Evolutionary conservation across 176 grass and related monocot species (phyloP), one percentile per base, ranked within the genome.

Genomic region (Raddia guianensis): DNA sequence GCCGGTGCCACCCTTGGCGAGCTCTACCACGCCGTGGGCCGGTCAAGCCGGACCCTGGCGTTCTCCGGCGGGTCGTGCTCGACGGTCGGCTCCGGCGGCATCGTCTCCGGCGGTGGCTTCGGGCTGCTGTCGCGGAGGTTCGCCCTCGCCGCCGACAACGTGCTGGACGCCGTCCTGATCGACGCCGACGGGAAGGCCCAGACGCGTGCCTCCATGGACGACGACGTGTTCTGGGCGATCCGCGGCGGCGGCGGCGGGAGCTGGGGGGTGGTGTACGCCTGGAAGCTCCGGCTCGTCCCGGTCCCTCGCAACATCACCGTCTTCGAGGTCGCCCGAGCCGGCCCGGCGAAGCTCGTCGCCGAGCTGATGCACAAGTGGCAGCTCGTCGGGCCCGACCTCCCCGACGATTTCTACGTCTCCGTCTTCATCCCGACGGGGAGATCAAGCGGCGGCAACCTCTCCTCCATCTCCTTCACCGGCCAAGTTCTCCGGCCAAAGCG

Each of bases 181-280:
- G 80, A 67, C 1, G 14, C 94, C 0, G 11, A 58, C 1, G 91
- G 87, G 0, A 11, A 12, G 0, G 7, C 8, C 44, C 82, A 15
- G 66, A 86, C 55, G 75, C 89, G 4, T 54, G 2, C 0, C 4
- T 44, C 82, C 1, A 92, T 97, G 91, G 80, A 76, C 12, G 80
- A 70, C 12, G 89, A 97, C 63, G 73, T 90, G 35, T 97, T 97
- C 34, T 97, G 91, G 94, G 94, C 91, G 0, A 82, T 94, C 49
- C 69, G 91, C 0, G 91, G 91, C 4, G 94, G 94, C 37, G 94
- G 91, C 0, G 94, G 94, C 0, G 94, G 94, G 15, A 92, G 91
- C 82, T 97, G 84, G 87, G 91, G 89, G 0, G 89, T 86, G 32
- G 83, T 94, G 52, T 94, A 92, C n/a, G 80, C 94, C 0, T 97